Evolutionary conservation across 257 asterid species (phyloP).

Genomic region (Gardenia jasminoides): DNA sequence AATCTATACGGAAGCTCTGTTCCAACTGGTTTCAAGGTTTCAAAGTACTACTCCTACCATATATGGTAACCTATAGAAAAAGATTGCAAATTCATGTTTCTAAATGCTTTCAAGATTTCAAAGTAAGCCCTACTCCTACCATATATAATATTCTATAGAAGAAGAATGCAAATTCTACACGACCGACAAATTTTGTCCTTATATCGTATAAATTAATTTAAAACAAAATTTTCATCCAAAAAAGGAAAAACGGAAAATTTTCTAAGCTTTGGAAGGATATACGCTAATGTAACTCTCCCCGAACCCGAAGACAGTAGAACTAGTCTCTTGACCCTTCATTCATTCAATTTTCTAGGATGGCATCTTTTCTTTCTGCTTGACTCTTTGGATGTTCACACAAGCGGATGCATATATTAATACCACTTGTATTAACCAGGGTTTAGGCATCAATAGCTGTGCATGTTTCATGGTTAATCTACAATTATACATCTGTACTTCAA

Average conservation of each 20-base stretch:
- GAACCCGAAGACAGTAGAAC: no score
- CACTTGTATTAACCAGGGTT: background rate
- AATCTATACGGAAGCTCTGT: no score
- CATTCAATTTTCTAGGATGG: background rate
- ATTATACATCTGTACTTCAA: background rate
- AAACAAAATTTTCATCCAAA: background rate
- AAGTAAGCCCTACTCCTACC: background rate
- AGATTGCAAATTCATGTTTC: no score
- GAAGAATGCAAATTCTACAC: background rate
- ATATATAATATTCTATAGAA: background rate
- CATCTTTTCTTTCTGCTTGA: background rate
- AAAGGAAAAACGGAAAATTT: no score
- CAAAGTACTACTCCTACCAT: no score
- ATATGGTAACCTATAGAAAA: no score
- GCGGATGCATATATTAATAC: background rate
- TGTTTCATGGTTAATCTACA: background rate
- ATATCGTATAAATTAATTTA: background rate
- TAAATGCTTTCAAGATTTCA: background rate
- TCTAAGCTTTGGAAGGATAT: background rate
- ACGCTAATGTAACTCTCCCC: background rate
- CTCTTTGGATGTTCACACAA: background rate
- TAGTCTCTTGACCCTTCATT: background rate
- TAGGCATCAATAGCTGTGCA: background rate
- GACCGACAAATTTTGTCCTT: background rate
- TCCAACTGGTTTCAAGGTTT: no score